Evolutionary conservation across 2,329 filamentous ascomycete genomes (phyloP).

Genomic region (Colletotrichum ledebouriae): DNA sequence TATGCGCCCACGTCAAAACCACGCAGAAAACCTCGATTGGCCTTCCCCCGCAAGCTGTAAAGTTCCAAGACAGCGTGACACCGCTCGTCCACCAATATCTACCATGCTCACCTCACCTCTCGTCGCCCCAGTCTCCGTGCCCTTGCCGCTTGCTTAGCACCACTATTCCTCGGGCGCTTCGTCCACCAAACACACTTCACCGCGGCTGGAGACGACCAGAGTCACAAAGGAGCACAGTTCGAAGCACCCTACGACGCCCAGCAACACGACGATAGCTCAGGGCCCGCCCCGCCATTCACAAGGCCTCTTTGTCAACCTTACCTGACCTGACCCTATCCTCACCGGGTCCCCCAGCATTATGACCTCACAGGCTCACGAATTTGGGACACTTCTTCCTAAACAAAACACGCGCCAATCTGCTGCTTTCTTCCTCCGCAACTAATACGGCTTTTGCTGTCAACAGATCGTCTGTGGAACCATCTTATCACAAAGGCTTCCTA

Average conservation of each 20-base stretch:
- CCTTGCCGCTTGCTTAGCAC: constrained; percentile 7
- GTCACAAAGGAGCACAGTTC: constrained; percentile 4
- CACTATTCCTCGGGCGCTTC: constrained; percentile 31
- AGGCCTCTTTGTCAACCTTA: constrained; percentile 23
- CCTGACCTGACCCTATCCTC: constrained; percentile 7
- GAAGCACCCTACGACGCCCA: constrained; percentile 17
- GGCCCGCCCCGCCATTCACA: constrained; percentile 23
- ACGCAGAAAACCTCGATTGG: constrained; percentile 21
- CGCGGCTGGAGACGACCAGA: constrained; percentile 8
- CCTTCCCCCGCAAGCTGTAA: constrained; percentile 1
- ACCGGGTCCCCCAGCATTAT: constrained; percentile 36
- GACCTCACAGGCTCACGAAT: constrained; percentile 40
- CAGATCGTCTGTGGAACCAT: constrained; percentile 11
- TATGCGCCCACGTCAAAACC: constrained; percentile 41
- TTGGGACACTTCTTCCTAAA: constrained; percentile 22
- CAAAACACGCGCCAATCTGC: neutral
- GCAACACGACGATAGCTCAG: constrained; percentile 15
- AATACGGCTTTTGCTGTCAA: neutral
- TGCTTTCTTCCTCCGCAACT: neutral
- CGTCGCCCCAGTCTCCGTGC: constrained; percentile 24
- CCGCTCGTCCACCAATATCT: neutral
- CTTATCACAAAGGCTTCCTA: neutral
- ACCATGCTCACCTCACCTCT: neutral
- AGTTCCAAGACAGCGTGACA: constrained; percentile 11
- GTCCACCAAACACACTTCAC: constrained; percentile 32